Conservation (phyloP, 495 filamentous ascomycete genomes). For the Neurospora sp. region DNA sequence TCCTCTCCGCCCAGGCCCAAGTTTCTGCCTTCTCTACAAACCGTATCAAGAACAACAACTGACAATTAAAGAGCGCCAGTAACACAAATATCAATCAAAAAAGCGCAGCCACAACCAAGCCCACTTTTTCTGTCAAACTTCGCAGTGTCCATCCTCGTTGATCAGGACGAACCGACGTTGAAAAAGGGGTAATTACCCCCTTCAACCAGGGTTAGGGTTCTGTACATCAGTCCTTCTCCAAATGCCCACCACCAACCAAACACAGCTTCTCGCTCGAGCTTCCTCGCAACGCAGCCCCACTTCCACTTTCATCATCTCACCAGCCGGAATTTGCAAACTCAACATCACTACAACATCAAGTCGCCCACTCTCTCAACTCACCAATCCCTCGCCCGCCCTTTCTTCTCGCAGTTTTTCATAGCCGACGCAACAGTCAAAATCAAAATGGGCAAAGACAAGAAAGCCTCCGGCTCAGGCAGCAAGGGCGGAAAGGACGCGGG, state of each 20-base stretch:
- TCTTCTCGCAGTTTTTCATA: too few relatives aligned
- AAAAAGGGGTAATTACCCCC: neutral
- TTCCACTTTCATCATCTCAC: conserved; percentile 4
- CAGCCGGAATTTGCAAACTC: neutral
- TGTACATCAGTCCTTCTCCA: too few relatives aligned
- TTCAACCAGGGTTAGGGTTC: neutral
- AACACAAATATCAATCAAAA: neutral
- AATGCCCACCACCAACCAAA: neutral
- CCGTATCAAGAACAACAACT: neutral
- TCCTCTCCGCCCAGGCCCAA: neutral
- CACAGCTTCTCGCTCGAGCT: too few relatives aligned
- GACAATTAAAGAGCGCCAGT: neutral
- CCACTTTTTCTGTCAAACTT: neutral
- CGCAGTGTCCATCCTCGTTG: neutral
- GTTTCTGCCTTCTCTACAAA: neutral
- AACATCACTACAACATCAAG: neutral
- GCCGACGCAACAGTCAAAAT: too few relatives aligned
- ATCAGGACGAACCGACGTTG: neutral
- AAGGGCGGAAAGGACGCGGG: conserved; percentile 34
- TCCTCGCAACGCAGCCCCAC: neutral
- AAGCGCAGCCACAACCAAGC: neutral
- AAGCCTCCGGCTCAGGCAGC: conserved; percentile 38
- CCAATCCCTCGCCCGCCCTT: neutral
- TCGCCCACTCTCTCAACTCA: neutral
- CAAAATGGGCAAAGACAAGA: conserved; percentile 19